These are phyloP conservation scores for Solanum paucissectum DNA, from an alignment of 257 asterid genomes.

Conservation along the genomic window DNA sequence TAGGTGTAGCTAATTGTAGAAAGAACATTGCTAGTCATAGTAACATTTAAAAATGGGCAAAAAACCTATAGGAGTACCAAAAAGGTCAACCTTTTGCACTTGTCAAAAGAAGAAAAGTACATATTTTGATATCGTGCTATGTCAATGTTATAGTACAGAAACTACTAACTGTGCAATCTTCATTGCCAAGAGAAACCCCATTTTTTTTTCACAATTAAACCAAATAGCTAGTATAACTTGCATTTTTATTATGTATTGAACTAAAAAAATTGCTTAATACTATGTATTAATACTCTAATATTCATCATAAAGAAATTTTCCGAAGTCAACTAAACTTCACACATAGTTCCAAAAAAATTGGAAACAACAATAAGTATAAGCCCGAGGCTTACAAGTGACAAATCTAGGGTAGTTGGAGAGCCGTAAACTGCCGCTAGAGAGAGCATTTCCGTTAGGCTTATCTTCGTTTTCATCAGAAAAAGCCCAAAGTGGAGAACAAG, in stretches of 20 bases:
- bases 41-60: not conserved
- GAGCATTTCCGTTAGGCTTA: not conserved
- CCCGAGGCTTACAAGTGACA: conserved; percentile 31
- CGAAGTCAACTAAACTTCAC: conserved; percentile 1
- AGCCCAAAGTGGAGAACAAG: conserved; percentile 77
- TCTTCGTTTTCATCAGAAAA: conserved; percentile 50
- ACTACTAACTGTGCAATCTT: not conserved
- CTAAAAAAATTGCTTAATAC: not conserved
- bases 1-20: not conserved
- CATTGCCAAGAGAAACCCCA: not conserved
- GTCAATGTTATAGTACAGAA: not conserved
- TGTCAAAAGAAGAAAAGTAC: not conserved
- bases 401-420: conserved; percentile 36
- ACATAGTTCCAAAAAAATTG: not conserved
- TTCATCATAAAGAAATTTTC: not conserved
- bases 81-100: not conserved
- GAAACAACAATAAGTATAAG: not conserved
- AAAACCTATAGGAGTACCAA: not conserved
- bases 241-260: not conserved
- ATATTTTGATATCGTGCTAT: not conserved
- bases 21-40: not conserved
- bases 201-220: not conserved
- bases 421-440: conserved; percentile 24
- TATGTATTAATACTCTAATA: not conserved
- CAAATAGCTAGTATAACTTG: not conserved